phyloP scores from a whole-genome alignment of 352 stramenopile genomes.

The Phytophthora boehmeriae region DNA sequence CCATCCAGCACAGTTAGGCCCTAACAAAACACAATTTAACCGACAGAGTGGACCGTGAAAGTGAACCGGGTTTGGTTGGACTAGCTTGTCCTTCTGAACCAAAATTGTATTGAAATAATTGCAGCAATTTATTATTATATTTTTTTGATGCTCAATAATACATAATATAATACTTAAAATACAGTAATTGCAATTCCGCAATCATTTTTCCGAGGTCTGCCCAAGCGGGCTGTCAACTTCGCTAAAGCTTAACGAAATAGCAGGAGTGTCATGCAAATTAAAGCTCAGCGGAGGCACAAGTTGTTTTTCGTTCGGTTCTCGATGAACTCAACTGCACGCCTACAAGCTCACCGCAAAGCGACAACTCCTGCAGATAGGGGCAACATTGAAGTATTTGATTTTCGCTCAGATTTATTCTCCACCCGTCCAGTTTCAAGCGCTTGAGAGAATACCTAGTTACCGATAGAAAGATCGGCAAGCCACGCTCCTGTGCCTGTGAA shows the following conservation, averaged over 20 bases:
- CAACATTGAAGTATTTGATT: slow-evolving; percentile 10
- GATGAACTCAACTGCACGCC: slow-evolving; percentile 19
- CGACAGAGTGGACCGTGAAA: no score
- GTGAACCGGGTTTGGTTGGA: no score
- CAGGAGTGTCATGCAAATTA: slow-evolving; percentile 5
- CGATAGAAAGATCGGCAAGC: slow-evolving; percentile 9
- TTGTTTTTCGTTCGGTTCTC: slow-evolving; percentile 16
- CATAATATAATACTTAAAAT: no score
- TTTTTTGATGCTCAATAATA: no score
- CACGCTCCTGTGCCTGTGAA: slow-evolving; percentile 7
- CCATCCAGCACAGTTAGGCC: no score
- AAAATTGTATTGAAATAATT: no score
- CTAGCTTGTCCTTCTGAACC: no score
- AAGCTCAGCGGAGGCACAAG: slow-evolving; percentile 9
- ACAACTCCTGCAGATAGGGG: slow-evolving; percentile 18
- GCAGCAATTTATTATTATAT: no score
- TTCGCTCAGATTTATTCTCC: slow-evolving; percentile 3
- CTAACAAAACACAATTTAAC: no score
- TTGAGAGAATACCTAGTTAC: slow-evolving; percentile 11
- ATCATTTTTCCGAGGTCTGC: no score
- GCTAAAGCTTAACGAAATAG: neutral
- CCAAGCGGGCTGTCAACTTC: slow-evolving; percentile 1
- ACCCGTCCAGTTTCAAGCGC: slow-evolving; percentile 5
- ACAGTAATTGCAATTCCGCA: no score
- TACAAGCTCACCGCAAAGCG: slow-evolving; percentile 4